Evolutionary conservation across 2,329 filamentous ascomycete genomes (phyloP), one percentile per base, ranked within the genome.

Genomic region (Curvularia sp.): DNA sequence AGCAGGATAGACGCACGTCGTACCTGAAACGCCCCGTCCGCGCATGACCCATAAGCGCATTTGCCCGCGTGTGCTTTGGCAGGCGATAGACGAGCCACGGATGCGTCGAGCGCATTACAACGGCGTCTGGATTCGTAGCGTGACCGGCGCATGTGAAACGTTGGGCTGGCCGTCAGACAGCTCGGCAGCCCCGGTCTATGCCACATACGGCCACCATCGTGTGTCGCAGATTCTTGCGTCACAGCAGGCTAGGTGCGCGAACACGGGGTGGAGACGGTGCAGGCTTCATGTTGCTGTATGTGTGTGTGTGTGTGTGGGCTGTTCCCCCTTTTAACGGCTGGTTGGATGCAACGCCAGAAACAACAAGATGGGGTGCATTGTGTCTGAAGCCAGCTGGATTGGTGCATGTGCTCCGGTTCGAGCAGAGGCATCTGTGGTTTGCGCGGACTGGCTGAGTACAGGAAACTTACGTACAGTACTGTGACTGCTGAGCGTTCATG

Each of bases 231-330:
- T 52, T 52, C n/a, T 53, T 42, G 49, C 56, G 49, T 61, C 54
- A 54, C 59, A 59, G 38, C 47, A 43, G 56, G 23, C n/a, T n/a
- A 8, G 36, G 7, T 21, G 38, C 13, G 38, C 8, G 19, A 41
- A 65, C 60, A 59, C 54, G 49, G 56, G 52, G 55, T 25, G 53
- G 63, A 65, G 64, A 68, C 67, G 56, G 53, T 57, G 53, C 36
- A 57, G 49, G 52, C 62, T 57, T 59, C 59, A 63, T 36, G 48
- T 50, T 23, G 45, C 47, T 52, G 39, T 27, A 39, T 53, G 48
- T 49, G 47, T 34, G 50, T 41, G 47, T 34, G 50, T 41, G 53
- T 46, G 45, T 45, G 23, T n/a, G 23, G 41, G 13, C 41, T n/a
- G 41, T 18, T 23, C 12, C 21, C 41, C 34, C 34, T 36, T 36